Conservation (phyloP, 345 rosid species). For the Pugionium cornutum region DNA sequence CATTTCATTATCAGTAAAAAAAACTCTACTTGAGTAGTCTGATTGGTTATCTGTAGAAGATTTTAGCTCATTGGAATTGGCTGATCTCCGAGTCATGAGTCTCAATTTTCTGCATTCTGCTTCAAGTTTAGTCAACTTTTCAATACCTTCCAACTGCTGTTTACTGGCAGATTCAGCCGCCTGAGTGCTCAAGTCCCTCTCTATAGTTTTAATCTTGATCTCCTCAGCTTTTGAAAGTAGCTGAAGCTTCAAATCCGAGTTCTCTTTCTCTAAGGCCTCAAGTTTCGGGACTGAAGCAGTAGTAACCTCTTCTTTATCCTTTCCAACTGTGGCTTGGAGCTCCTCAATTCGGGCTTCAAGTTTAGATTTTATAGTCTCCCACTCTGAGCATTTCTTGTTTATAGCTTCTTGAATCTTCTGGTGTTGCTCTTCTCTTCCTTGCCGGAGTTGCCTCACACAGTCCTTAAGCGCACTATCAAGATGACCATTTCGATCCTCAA, state of each 20-base stretch:
- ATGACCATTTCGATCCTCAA: constrained; percentile 75
- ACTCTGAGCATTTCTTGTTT: constrained; percentile 52
- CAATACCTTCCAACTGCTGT: constrained; percentile 78
- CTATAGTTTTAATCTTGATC: constrained; percentile 55
- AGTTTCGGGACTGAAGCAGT: constrained; percentile 46
- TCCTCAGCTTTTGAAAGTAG: constrained; percentile 61
- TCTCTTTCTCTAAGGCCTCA: constrained; percentile 63
- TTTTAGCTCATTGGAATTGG: constrained; percentile 55
- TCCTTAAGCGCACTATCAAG: constrained; percentile 97
- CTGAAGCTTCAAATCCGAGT: constrained; percentile 52
- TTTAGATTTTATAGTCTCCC: constrained; percentile 60
- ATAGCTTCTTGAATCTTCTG: constrained; percentile 62
- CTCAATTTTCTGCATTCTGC: constrained; percentile 74
- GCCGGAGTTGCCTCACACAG: constrained; percentile 85
- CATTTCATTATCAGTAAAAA: constrained; percentile 51
- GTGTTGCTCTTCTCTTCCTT: constrained; percentile 85
- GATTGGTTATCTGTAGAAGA: constrained; percentile 73
- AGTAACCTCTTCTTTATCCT: constrained; percentile 40
- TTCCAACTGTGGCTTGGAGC: constrained; percentile 48
- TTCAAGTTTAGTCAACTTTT: constrained; percentile 72
- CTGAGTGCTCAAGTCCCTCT: constrained; percentile 81
- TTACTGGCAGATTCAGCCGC: constrained; percentile 93
- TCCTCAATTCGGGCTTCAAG: constrained; percentile 53
- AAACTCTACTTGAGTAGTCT: constrained; percentile 55
- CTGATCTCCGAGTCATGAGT: constrained; percentile 53